Evolutionary conservation across 1,284 basidiomycete genomes (phyloP), one percentile per base, ranked within the genome.

Genomic region (Cryptococcus sp.): DNA sequence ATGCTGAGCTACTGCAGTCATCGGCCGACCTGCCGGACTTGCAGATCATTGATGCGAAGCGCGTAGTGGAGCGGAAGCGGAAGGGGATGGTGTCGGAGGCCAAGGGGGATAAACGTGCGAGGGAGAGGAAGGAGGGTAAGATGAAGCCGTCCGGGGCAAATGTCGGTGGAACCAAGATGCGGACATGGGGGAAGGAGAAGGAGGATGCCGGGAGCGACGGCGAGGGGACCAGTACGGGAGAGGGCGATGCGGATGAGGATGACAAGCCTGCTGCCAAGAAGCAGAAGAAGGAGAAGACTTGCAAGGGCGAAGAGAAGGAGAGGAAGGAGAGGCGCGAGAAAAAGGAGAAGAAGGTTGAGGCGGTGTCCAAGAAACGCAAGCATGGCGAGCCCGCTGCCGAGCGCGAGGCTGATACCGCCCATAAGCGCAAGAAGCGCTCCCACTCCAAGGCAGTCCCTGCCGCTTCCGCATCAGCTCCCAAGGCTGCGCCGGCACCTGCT

Each of bases 21-120:
- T 65, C 65, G 2, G n/a, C 50, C 4, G 61, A 56, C 20, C 42
- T 75, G 36, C 72, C 72, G 7, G 69, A 68, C n/a, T 49, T 76
- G 37, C 72, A 74, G 58, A 76, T 76, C 48, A 66, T 76, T 48
- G 74, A 76, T 60, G 59, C 66, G 20, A 69, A 70, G 55, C 63
- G 74, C n/a, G 66, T 76, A 8, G 64, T 67, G 21, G 72, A 76
- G 62, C 44, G 71, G 42, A 73, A 71, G 56, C 45, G 63, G 20
- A 70, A 70, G 28, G 72, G 69, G 15, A 61, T 63, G 51, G 60
- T 65, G 1, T 57, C 61, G 37, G 71, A 70, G 59, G 57, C 50
- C 20, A 71, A 64, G 59, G 42, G 47, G 24, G 68, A 73, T 38
- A 56, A 57, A 35, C 57, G 51, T 40, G 50, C 44, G 0, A 52